phyloP scores from a whole-genome alignment of 2,329 filamentous ascomycete species.

The Blumeria graminis region DNA sequence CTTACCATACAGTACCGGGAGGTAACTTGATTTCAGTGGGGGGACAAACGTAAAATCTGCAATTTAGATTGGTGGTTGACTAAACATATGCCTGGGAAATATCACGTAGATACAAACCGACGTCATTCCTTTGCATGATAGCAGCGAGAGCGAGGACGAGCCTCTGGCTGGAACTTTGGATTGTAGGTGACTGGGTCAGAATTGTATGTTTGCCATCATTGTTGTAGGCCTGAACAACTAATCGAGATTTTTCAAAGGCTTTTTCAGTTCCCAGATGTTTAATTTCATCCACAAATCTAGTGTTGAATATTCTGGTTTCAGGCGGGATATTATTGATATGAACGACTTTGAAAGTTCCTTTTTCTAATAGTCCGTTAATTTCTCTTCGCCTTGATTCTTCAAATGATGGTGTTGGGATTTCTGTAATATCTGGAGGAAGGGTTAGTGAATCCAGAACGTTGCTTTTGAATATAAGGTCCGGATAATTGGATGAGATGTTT shows the following conservation, averaged over 20 bases:
- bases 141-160: background rate
- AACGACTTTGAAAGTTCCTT: background rate
- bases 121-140: background rate
- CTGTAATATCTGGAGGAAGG: background rate
- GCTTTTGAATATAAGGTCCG: background rate
- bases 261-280: background rate
- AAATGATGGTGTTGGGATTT: background rate
- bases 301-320: background rate
- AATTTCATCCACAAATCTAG: background rate
- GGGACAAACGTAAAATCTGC: background rate
- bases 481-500: background rate
- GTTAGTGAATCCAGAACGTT: background rate
- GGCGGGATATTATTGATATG: background rate
- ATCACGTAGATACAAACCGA: background rate
- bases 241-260: constrained; percentile 1
- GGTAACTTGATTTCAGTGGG: background rate
- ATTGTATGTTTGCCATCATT: constrained; percentile 3
- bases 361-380: background rate
- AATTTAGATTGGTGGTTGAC: background rate
- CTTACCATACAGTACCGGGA: background rate
- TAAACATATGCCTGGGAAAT: constrained; percentile 1
- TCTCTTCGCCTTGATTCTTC: background rate
- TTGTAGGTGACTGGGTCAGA: constrained; percentile 3
- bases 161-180: constrained; percentile 2
- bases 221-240: constrained; percentile 3